Evolutionary conservation across 2,329 filamentous ascomycete genomes (phyloP).

Genomic region (Sporothrix sp.): DNA sequence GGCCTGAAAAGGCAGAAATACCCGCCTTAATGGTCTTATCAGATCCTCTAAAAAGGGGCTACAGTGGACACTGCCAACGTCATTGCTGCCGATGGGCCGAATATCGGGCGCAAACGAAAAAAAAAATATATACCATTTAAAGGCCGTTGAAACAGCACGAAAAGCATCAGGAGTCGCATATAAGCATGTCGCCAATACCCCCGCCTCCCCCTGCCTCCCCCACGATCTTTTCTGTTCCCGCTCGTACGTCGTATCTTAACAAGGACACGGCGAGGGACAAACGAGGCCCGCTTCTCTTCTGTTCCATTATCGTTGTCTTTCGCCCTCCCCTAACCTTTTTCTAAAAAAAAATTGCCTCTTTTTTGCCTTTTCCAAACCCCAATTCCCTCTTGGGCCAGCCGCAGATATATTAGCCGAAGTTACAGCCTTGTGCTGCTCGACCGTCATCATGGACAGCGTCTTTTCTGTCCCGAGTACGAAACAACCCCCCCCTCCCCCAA

Average conservation of each 20-base stretch:
- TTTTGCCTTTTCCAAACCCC: not conserved
- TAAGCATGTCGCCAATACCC: too few relatives aligned
- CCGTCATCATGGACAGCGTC: conserved; percentile 8
- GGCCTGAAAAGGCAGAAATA: not conserved
- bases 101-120: not conserved
- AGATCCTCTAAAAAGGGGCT: not conserved
- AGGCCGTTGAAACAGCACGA: not conserved
- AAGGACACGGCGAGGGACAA: too few relatives aligned
- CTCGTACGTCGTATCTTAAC: too few relatives aligned
- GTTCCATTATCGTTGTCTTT: not conserved
- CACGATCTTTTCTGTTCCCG: too few relatives aligned
- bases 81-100: conserved; percentile 1
- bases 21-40: conserved; percentile 5
- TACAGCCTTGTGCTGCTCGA: not conserved
- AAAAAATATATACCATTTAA: not conserved
- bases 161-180: not conserved
- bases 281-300: too few relatives aligned
- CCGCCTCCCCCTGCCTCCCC: too few relatives aligned
- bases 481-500: too few relatives aligned
- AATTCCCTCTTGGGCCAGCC: not conserved
- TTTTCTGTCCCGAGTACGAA: conserved; percentile 9
- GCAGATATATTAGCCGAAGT: not conserved
- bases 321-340: not conserved
- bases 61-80: not conserved
- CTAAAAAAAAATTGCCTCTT: too few relatives aligned